These are phyloP conservation scores for Letharia columbiana DNA, from an alignment of 495 filamentous ascomycete genomes.

Conservation along the genomic window DNA sequence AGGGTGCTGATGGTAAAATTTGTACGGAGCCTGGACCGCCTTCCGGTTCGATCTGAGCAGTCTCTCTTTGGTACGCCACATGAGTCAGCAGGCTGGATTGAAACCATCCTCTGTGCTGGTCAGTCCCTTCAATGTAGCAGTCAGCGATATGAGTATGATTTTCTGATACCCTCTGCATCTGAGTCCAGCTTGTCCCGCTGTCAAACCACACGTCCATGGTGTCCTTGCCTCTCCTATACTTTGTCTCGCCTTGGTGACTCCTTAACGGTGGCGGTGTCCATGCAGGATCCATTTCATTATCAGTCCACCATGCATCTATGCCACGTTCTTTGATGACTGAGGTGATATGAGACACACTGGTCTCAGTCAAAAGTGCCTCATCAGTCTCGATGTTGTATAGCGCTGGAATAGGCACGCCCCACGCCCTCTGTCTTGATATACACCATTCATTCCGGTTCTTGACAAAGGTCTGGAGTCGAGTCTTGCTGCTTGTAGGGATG, in stretches of 20 bases:
- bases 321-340: conserved; percentile 65
- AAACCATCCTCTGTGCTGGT: conserved; percentile 98
- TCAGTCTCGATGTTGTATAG: conserved; percentile 62
- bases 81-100: conserved; percentile 95
- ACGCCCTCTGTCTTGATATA: conserved; percentile 93
- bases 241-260: conserved; percentile 28
- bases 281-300: conserved; percentile 57
- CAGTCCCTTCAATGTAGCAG: conserved; percentile 85
- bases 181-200: conserved; percentile 90
- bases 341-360: conserved; percentile 80
- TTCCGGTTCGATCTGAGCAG: background rate
- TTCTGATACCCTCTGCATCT: conserved; percentile 34
- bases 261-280: conserved; percentile 61
- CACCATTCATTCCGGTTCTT: conserved; percentile 91
- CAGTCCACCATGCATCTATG: conserved; percentile 89
- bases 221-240: conserved; percentile 71
- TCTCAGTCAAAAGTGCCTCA: conserved; percentile 64
- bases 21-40: conserved; percentile 28
- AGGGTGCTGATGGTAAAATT: conserved; percentile 48
- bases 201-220: conserved; percentile 99
- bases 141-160: conserved; percentile 53
- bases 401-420: conserved; percentile 93
- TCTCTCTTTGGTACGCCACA: conserved; percentile 46
- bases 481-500: conserved; percentile 61
- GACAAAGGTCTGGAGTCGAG: conserved; percentile 73